Conservation (phyloP, 306 rosid species). For the Trifolium repens region DNA sequence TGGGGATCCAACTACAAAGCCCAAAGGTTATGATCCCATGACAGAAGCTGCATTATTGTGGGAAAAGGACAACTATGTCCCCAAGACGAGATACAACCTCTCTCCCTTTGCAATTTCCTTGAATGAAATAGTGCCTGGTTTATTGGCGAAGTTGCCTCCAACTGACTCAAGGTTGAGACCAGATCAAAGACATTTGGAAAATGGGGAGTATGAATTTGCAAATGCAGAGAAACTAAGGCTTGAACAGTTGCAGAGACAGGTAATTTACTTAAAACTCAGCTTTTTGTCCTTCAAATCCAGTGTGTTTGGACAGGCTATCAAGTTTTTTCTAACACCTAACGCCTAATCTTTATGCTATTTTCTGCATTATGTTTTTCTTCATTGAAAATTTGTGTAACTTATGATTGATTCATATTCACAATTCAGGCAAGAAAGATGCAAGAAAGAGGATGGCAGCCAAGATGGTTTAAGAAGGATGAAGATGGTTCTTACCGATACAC, state of each 20-base stretch:
- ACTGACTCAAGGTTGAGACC: conserved; percentile 98
- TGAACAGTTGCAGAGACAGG: conserved; percentile 99
- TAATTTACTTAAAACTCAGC: conserved; percentile 32
- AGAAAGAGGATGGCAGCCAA: conserved; percentile 98
- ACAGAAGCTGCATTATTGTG: conserved; percentile 92
- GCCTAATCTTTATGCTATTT: too few relatives aligned
- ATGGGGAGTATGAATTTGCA: conserved; percentile 91
- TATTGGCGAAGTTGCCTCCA: conserved; percentile 78
- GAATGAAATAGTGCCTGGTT: conserved; percentile 83
- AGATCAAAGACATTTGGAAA: conserved; percentile 93
- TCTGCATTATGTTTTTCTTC: neutral
- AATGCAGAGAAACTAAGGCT: conserved; percentile 94
- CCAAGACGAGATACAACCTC: conserved; percentile 93
- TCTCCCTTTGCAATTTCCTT: conserved; percentile 92
- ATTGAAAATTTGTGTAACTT: conserved; percentile 28
- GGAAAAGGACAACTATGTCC: conserved; percentile 73
- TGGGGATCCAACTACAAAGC: conserved; percentile 95
- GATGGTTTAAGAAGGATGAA: conserved; percentile 89
- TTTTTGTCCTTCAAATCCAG: conserved; percentile 16
- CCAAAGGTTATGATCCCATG: conserved; percentile 98
- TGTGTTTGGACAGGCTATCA: conserved; percentile 1
- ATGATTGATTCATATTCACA: conserved; percentile 26
- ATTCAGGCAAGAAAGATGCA: conserved; percentile 95
- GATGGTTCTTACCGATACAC: conserved; percentile 82
- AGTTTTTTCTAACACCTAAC: neutral